phyloP scores from a whole-genome alignment of 108 stramenopile genomes.

The Seminavis robusta region DNA sequence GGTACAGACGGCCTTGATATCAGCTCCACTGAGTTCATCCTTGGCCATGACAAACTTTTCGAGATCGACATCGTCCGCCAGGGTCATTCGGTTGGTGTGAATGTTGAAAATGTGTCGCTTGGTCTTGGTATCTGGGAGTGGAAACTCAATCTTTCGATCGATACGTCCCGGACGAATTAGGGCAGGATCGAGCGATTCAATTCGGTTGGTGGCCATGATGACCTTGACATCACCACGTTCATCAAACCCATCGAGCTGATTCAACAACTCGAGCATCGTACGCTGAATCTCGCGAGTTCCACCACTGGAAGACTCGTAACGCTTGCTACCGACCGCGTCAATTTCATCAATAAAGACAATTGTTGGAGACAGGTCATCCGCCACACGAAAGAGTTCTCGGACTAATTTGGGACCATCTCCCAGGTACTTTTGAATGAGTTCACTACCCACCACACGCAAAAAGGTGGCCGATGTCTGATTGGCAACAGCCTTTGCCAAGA shows the following conservation, averaged over 20 bases:
- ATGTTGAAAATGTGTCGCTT: slow-evolving; percentile 99
- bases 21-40: slow-evolving; percentile 98
- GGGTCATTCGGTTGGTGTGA: slow-evolving; percentile 92
- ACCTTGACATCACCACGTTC: slow-evolving; percentile 99
- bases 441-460: slow-evolving; percentile 92
- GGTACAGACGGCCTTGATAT: slow-evolving; percentile 98
- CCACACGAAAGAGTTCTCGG: slow-evolving; percentile 97
- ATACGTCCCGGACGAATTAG: slow-evolving; percentile 98
- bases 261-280: slow-evolving; percentile 98
- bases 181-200: slow-evolving; percentile 97
- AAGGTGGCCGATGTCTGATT: slow-evolving; percentile 99
- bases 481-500: slow-evolving; percentile 98
- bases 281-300: slow-evolving; percentile 98
- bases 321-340: slow-evolving; percentile 98
- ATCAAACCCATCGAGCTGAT: slow-evolving; percentile 99
- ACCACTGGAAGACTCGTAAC: slow-evolving; percentile 93
- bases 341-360: slow-evolving; percentile 99
- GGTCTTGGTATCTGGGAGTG: slow-evolving; percentile 96
- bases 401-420: slow-evolving; percentile 99
- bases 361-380: slow-evolving; percentile 92
- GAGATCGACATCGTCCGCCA: slow-evolving; percentile 96
- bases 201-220: slow-evolving; percentile 99
- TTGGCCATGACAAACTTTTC: slow-evolving; percentile 97
- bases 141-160: slow-evolving; percentile 99
- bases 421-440: slow-evolving; percentile 99